Evolutionary conservation across 805 yeast genomes (phyloP).

Genomic region (Starmerella roubikii): DNA sequence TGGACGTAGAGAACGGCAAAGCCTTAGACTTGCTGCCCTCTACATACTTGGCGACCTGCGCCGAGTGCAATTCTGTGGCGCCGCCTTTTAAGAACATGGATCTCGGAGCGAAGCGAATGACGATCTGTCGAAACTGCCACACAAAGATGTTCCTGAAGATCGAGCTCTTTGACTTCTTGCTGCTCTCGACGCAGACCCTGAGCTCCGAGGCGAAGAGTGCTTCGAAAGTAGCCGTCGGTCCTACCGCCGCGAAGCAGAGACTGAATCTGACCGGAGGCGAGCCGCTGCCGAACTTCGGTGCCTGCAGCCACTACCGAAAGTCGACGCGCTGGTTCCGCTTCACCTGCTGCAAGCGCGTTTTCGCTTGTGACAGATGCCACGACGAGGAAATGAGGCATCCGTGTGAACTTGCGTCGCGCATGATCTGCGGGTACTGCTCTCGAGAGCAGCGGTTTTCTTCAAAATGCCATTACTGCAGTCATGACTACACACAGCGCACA

Average conservation of each 20-base stretch:
- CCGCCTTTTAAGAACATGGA: constrained; percentile 26
- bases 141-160: constrained; percentile 25
- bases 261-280: constrained; percentile 28
- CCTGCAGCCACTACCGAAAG: constrained; percentile 30
- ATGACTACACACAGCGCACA: constrained; percentile 25
- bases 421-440: constrained; percentile 33
- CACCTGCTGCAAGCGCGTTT: constrained; percentile 31
- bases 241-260: constrained; percentile 19
- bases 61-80: constrained; percentile 23
- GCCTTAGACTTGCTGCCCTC: constrained; percentile 28
- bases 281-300: constrained; percentile 29
- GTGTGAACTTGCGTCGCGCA: constrained; percentile 28
- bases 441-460: constrained; percentile 29
- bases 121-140: constrained; percentile 29
- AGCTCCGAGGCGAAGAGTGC: constrained; percentile 10
- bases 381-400: constrained; percentile 28
- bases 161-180: constrained; percentile 25
- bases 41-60: constrained; percentile 28
- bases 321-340: constrained; percentile 33
- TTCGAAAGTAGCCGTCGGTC: constrained; percentile 8
- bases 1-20: constrained; percentile 29
- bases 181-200: constrained; percentile 24
- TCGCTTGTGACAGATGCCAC: constrained; percentile 33
- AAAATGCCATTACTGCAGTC: constrained; percentile 28
- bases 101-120: constrained; percentile 24